Percentiles rank a stretch among this genome's conserved stretches.
phyloP scores from a whole-genome alignment of 768 basidiomycete genomes.

The Psilocybe cubensis region DNA sequence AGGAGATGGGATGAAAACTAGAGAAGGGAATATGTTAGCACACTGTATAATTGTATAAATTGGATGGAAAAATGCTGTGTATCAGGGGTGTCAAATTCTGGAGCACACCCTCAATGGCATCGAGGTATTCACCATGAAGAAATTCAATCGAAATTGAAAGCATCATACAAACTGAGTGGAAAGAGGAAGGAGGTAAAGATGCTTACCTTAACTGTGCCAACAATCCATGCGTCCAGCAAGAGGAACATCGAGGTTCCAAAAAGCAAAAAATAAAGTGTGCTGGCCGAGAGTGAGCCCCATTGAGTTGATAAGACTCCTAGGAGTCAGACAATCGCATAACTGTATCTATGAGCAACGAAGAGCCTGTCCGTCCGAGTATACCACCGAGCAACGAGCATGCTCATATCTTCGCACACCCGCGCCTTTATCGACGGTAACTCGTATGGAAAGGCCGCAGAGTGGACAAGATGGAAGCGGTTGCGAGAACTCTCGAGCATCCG shows the following conservation, averaged over 20 bases:
- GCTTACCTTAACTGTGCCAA: conserved; percentile 18
- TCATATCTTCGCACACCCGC: conserved; percentile 77
- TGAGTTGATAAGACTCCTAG: conserved; percentile 68
- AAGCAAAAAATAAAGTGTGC: conserved; percentile 60
- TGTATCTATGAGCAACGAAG: conserved; percentile 83
- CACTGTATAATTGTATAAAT: background rate
- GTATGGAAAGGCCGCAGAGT: conserved; percentile 56
- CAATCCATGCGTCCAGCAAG: background rate
- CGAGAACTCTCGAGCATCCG: conserved; percentile 20
- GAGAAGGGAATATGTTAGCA: background rate
- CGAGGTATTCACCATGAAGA: conserved; percentile 89
- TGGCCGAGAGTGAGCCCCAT: conserved; percentile 92
- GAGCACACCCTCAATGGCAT: conserved; percentile 62
- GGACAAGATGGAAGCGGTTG: conserved; percentile 51
- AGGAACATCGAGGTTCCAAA: conserved; percentile 55
- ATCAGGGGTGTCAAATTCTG: conserved; percentile 73
- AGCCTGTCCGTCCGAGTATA: conserved; percentile 39
- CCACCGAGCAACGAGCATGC: conserved; percentile 55
- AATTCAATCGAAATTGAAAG: conserved; percentile 69
- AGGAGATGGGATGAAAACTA: background rate
- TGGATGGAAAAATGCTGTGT: conserved; percentile 1
- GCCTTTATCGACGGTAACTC: conserved; percentile 43
- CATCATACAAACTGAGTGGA: conserved; percentile 53
- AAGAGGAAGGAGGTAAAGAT: conserved; percentile 12
- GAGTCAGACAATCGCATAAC: conserved; percentile 79